These are phyloP conservation scores for Purshia tridentata DNA, from an alignment of 306 rosid genomes.

Conservation along the genomic window DNA sequence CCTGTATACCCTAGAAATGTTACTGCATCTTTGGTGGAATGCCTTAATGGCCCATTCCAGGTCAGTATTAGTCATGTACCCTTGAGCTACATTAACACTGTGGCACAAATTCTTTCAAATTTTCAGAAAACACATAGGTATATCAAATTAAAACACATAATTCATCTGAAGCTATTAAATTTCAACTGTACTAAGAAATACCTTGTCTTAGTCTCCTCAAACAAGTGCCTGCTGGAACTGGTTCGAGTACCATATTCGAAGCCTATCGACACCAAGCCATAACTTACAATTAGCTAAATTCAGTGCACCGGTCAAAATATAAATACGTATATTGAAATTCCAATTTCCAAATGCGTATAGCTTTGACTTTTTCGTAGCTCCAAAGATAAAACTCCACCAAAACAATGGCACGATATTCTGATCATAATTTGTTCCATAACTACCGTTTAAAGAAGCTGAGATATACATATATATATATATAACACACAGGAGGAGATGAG, in stretches of 20 bases:
- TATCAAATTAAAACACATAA: conserved; percentile 7
- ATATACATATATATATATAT: not conserved
- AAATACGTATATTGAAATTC: not conserved
- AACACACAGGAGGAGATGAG: conserved; percentile 5
- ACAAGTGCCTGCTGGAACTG: conserved; percentile 53
- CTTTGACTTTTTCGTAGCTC: not conserved
- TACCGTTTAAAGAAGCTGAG: not conserved
- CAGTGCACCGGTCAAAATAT: not conserved
- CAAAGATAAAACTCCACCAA: too few relatives aligned
- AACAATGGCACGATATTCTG: not conserved
- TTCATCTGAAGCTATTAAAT: not conserved
- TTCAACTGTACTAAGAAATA: conserved; percentile 29
- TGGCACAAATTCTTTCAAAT: not conserved
- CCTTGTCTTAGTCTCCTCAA: conserved; percentile 46
- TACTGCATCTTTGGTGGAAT: conserved; percentile 66
- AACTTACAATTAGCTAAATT: not conserved
- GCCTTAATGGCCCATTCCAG: conserved; percentile 68
- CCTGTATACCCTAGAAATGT: conserved; percentile 92
- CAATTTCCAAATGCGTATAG: not conserved
- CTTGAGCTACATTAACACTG: conserved; percentile 50
- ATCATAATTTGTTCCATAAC: not conserved
- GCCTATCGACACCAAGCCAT: conserved; percentile 34
- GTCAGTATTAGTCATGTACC: conserved; percentile 78
- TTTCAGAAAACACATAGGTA: conserved; percentile 14
- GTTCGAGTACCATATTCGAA: conserved; percentile 24